Base-by-base conservation (phyloP, 169 alveolate genomes). In the Plasmodium knowlesi region DNA sequence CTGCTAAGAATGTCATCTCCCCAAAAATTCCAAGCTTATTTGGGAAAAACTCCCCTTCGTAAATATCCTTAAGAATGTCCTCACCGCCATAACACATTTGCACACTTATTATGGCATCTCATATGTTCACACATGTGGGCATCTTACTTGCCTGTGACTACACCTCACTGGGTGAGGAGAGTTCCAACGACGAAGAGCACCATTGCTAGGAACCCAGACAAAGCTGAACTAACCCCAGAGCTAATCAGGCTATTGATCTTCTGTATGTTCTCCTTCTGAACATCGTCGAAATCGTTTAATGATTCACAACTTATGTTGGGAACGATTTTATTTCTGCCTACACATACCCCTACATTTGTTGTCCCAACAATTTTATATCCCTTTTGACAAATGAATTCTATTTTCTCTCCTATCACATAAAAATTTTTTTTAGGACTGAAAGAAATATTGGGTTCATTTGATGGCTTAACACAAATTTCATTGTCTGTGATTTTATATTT, bases 261-360 rank as follows among this genome's bases (percentile, higher is more conserved):
- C 10, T 86, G 85, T 73, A 73, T 76, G 80, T 86, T 86, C 70
- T 19, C 82, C 70, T 73, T 53, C 41, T 57, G 72, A 50, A 34
- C 41, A 30, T 76, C 93, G 53, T 86, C 80, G 67, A 74, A 19
- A 32, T 86, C 28, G 61, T 53, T 78, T 76, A 74, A 76, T n/a
- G 92, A 84, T 39, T 86, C 84, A 43, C 93, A 86, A 53, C 71
- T 39, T 86, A 86, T 86, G 71, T 86, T 86, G 8, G 93, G 93
- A 8, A 78, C 30, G 53, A 86, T 86, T 37, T 34, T 86, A 78
- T 86, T 86, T 76, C 93, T 73, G n/a, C 93, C 93, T 28, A 57
- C 71, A 22, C 93, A 86, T 3, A 86, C 79, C 25, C 81, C 81
- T 16, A 54, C 43, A 86, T 74, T 86, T 28, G 93, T 86, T 74